phyloP scores from a whole-genome alignment of 2,329 filamentous ascomycete species.

The Akanthomyces uredinophilus region DNA sequence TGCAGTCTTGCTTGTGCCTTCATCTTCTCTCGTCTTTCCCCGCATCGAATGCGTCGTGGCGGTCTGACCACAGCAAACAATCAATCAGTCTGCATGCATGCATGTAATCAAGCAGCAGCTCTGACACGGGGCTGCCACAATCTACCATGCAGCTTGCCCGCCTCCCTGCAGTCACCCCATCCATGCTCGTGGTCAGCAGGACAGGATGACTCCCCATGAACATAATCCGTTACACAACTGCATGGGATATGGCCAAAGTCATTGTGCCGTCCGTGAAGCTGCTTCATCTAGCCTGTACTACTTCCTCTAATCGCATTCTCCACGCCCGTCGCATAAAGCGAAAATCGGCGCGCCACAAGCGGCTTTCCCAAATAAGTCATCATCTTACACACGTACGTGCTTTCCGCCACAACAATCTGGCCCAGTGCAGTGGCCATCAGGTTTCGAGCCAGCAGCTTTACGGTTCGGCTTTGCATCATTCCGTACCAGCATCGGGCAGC shows the following conservation, averaged over 20 bases:
- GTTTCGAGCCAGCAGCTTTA: not conserved
- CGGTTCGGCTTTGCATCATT: conserved; percentile 3
- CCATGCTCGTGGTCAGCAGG: not conserved
- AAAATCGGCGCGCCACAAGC: not conserved
- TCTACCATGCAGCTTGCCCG: not conserved
- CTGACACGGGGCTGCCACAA: too few relatives aligned
- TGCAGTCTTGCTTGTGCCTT: too few relatives aligned
- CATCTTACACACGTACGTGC: not conserved
- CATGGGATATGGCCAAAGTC: too few relatives aligned
- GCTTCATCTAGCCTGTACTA: too few relatives aligned
- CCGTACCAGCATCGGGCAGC: not conserved
- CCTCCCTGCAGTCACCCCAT: not conserved
- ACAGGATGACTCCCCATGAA: not conserved
- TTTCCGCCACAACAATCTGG: not conserved
- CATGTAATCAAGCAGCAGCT: not conserved
- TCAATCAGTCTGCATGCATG: not conserved
- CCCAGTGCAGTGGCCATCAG: too few relatives aligned
- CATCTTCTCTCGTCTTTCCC: not conserved
- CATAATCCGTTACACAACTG: too few relatives aligned
- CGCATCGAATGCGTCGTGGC: not conserved
- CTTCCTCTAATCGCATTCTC: too few relatives aligned
- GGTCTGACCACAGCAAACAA: not conserved
- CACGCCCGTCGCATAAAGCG: not conserved
- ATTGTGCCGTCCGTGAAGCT: too few relatives aligned
- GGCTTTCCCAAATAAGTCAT: not conserved